phyloP scores from a whole-genome alignment of 2,329 filamentous ascomycete species.

The Berkeleyomyces rouxiae region DNA sequence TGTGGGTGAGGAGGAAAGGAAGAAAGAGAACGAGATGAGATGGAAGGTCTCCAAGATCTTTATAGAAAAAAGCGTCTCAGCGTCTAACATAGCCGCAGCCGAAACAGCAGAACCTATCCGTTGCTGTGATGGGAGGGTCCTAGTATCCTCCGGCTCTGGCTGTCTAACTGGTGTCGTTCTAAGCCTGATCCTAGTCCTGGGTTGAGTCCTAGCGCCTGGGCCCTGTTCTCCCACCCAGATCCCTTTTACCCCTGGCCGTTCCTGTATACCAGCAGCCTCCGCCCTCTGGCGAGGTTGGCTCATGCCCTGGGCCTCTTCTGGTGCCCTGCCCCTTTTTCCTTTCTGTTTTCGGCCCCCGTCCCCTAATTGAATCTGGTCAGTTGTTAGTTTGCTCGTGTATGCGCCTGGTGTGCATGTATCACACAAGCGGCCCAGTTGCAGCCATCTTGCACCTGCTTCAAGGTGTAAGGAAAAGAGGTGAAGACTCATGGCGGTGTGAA shows the following conservation, averaged over 20 bases:
- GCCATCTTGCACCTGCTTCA: not conserved
- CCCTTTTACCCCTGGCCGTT: not conserved
- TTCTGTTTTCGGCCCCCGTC: not conserved
- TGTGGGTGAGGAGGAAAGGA: slow-evolving; percentile 30
- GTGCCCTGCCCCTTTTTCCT: not conserved
- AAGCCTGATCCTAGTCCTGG: not conserved
- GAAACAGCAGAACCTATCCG: not conserved
- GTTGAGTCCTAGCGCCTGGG: not conserved
- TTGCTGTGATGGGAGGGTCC: not conserved
- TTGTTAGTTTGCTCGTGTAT: not conserved
- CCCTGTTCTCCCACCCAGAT: not conserved
- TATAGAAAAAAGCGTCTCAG: slow-evolving; percentile 23
- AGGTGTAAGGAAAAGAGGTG: not conserved
- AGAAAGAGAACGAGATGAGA: slow-evolving; percentile 17
- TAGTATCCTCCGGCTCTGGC: not conserved
- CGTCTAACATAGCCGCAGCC: slow-evolving; percentile 14
- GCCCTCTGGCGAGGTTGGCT: not conserved
- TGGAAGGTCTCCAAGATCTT: slow-evolving; percentile 28
- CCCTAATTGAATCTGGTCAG: not conserved
- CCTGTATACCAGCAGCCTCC: not conserved
- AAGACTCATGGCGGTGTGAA: not conserved
- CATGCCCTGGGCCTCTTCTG: not conserved
- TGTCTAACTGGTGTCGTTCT: not conserved
- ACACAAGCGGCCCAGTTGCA: not conserved
- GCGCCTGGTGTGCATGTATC: not conserved